These are phyloP conservation scores for Cercospora janseana DNA, from an alignment of 2,329 filamentous ascomycete species.

Conservation along the genomic window DNA sequence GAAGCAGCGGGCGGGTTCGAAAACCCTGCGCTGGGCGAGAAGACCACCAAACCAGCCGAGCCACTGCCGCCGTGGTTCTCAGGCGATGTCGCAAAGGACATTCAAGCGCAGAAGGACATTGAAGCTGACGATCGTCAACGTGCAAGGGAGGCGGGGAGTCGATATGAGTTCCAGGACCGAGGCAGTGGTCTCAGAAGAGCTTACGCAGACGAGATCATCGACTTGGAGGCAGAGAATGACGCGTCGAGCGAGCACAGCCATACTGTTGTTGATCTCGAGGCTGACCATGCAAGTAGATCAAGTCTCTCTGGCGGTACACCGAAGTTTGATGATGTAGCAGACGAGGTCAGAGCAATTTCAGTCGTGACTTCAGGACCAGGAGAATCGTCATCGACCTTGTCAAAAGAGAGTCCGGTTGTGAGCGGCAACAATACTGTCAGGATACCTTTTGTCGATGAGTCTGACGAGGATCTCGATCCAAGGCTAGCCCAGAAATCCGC, in stretches of 20 bases:
- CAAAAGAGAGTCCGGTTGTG: background rate
- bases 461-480: background rate
- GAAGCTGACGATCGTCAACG: constrained; percentile 53
- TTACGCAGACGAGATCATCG: constrained; percentile 49
- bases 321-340: constrained; percentile 45
- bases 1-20: constrained; percentile 66
- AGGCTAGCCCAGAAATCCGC: background rate
- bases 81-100: constrained; percentile 58
- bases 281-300: constrained; percentile 18
- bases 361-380: background rate
- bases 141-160: constrained; percentile 54
- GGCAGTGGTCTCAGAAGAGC: constrained; percentile 57
- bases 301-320: constrained; percentile 18
- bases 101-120: constrained; percentile 46
- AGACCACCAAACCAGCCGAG: constrained; percentile 49
- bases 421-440: too few species aligned
- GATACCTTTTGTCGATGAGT: background rate
- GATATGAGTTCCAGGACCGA: constrained; percentile 59
- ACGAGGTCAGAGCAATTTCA: constrained; percentile 42
- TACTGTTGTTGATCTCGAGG: constrained; percentile 45
- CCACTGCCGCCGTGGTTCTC: constrained; percentile 75
- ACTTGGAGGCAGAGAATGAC: constrained; percentile 45
- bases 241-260: constrained; percentile 37
- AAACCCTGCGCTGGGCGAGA: constrained; percentile 44
- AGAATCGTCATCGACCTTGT: background rate